phyloP scores from a whole-genome alignment of 2,329 filamentous ascomycete genomes.

The Diaporthe australafricana region DNA sequence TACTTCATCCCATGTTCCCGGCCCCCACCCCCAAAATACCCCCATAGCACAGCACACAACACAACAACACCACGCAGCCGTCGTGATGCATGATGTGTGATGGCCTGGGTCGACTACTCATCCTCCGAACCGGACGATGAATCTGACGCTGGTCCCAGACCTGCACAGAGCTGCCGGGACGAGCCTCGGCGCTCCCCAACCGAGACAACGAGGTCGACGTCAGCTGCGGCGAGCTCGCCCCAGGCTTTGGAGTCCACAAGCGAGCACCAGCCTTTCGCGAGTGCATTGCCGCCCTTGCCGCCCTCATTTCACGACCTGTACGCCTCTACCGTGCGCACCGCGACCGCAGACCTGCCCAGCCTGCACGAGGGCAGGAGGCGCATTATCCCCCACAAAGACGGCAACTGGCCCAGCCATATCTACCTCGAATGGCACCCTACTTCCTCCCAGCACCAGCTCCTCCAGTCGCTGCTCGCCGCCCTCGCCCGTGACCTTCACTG shows the following conservation, averaged over 20 bases:
- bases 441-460: constrained; percentile 56
- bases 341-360: constrained; percentile 82
- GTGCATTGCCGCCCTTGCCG: constrained; percentile 66
- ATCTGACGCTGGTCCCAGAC: neutral
- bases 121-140: constrained; percentile 41
- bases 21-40: neutral
- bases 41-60: neutral
- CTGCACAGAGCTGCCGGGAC: neutral
- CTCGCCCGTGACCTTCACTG: constrained; percentile 49
- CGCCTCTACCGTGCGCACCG: constrained; percentile 81
- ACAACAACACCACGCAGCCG: neutral
- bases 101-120: constrained; percentile 56
- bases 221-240: neutral
- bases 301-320: constrained; percentile 89
- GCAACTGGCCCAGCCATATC: constrained; percentile 93
- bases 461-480: constrained; percentile 56
- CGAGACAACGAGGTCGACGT: neutral
- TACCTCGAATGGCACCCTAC: constrained; percentile 86
- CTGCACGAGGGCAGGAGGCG: constrained; percentile 89
- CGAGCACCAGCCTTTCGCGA: neutral
- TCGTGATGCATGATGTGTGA: constrained; percentile 28
- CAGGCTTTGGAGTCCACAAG: neutral
- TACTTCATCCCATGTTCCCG: constrained; percentile 4
- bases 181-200: neutral
- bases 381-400: constrained; percentile 83